Evolutionary conservation across 768 basidiomycete species (phyloP), one percentile per base, ranked within the genome.

Genomic region (Lactifluus volemus): DNA sequence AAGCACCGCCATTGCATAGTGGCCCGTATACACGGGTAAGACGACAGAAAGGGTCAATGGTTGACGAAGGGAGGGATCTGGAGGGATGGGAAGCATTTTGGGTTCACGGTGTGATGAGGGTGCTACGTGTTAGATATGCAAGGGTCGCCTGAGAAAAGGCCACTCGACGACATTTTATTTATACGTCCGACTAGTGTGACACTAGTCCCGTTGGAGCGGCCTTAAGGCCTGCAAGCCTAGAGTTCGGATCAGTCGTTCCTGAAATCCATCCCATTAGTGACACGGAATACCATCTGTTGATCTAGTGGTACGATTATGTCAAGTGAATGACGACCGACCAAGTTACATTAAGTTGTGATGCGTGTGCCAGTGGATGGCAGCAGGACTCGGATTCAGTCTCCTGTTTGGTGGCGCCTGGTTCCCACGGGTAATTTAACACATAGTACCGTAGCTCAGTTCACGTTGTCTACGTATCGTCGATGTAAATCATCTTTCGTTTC

Each of bases 61-160:
- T 15, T 49, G 17, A 32, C 53, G 64, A 57, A 49, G 29, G 29
- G 41, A n/a, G 7, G 53, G 57, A 5, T 65, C 60, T 2, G 53
- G 53, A 11, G 10, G 45, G 25, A 21, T 47, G 45, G 8, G 21
- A 21, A 47, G 45, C 45, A 25, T 47, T 47, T 47, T 19, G 5
- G 17, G 9, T 29, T 5, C 3, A 5, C 10, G 4, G 5, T n/a
- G 11, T 19, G 30, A 15, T 34, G 36, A 29, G 55, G 10, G 29
- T n/a, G 14, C 49, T 21, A 15, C 11, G 29, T 6, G 14, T 34
- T 12, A 14, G 30, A 4, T 21, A 17, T 38, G 11, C 9, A 6
- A 17, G 7, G 36, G 21, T 10, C 29, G 41, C 4, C 25, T 30
- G 30, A 36, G 17, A 47, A 4, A 47, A 25, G 45, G 12, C 45